phyloP scores from a whole-genome alignment of 1,284 basidiomycete genomes.

The Sporisorium exsertum region DNA sequence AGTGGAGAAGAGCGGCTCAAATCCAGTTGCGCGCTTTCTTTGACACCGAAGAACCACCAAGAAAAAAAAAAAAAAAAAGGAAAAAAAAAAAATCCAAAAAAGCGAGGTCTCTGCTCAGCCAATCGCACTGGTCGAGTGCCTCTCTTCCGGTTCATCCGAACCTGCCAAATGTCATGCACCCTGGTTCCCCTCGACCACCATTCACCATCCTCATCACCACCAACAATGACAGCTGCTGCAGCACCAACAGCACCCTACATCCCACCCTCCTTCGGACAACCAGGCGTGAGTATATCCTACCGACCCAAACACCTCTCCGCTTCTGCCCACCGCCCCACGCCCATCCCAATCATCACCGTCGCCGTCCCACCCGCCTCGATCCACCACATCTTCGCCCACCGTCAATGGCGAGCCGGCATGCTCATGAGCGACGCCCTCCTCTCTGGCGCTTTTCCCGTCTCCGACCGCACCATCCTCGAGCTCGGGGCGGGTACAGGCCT shows the following conservation, averaged over 20 bases:
- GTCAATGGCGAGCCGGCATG: conserved; percentile 68
- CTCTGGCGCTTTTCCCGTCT: conserved; percentile 40
- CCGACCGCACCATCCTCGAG: conserved; percentile 48
- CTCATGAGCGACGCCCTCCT: conserved; percentile 62
- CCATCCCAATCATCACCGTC: conserved; percentile 40
- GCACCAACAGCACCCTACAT: conserved; percentile 22
- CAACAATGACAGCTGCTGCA: neutral
- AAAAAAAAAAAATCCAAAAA: conserved; percentile 11
- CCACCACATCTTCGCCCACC: conserved; percentile 66
- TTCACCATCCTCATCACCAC: too few species aligned
- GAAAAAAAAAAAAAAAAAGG: neutral
- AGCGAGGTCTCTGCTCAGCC: neutral
- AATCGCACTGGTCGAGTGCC: neutral
- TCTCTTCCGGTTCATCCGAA: neutral
- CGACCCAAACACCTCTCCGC: conserved; percentile 32
- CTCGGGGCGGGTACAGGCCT: conserved; percentile 64
- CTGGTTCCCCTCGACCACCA: neutral
- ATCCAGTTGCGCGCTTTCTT: neutral
- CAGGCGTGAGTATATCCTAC: conserved; percentile 53
- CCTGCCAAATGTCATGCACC: neutral
- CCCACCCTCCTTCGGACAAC: conserved; percentile 48
- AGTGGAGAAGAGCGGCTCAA: conserved; percentile 8
- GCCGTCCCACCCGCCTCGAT: conserved; percentile 62
- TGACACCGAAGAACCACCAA: neutral
- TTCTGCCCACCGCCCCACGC: neutral